phyloP scores from a whole-genome alignment of 495 filamentous ascomycete species.

The Neurospora sp. region DNA sequence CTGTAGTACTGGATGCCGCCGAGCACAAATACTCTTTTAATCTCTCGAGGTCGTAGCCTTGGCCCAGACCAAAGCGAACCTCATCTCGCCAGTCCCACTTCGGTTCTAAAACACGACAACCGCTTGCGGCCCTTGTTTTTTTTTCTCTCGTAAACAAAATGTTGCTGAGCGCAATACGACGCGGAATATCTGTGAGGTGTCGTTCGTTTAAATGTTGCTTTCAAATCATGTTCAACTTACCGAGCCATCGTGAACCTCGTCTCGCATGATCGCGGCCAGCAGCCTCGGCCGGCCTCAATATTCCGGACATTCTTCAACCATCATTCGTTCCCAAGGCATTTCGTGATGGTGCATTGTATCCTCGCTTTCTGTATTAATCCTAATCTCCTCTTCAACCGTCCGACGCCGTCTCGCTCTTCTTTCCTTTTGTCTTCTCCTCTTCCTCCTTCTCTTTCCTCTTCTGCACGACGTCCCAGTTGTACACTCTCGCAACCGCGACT shows the following conservation, averaged over 20 bases:
- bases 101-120: background rate
- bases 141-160: background rate
- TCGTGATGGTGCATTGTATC: background rate
- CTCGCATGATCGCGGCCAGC: background rate
- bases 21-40: background rate
- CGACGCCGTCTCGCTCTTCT: conserved; percentile 15
- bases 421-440: conserved; percentile 38
- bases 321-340: background rate
- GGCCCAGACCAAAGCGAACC: background rate
- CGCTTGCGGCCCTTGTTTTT: background rate
- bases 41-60: background rate
- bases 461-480: conserved; percentile 96
- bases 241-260: background rate
- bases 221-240: background rate
- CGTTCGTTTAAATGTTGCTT: background rate
- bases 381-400: conserved; percentile 10
- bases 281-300: background rate
- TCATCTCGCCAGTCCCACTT: background rate
- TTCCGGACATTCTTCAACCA: background rate
- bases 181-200: background rate
- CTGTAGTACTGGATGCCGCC: background rate
- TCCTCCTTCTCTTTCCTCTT: conserved; percentile 82
- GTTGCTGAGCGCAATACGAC: background rate
- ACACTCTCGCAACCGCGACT: conserved; percentile 91
- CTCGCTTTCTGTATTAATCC: background rate